phyloP scores from a whole-genome alignment of 2,329 filamentous ascomycete genomes.

The Coniella lustricola region DNA sequence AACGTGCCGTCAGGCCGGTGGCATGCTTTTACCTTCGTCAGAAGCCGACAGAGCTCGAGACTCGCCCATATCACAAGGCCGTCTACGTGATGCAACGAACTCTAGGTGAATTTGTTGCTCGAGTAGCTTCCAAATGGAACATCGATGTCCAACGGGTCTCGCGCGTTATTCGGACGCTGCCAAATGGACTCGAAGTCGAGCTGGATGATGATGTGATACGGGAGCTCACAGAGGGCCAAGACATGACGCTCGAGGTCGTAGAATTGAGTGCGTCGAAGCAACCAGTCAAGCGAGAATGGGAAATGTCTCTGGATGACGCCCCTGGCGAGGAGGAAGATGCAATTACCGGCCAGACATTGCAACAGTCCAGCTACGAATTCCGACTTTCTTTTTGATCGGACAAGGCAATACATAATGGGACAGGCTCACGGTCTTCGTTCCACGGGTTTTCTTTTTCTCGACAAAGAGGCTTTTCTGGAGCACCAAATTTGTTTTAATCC shows the following conservation, averaged over 20 bases:
- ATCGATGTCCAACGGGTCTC: constrained; percentile 67
- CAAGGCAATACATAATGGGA: not conserved
- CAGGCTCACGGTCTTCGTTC: no score
- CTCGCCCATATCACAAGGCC: constrained; percentile 67
- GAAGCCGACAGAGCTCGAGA: constrained; percentile 40
- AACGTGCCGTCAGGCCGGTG: constrained; percentile 62
- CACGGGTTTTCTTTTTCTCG: not conserved
- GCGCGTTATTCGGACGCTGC: constrained; percentile 64
- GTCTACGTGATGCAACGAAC: constrained; percentile 78
- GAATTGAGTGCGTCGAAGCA: constrained; percentile 29
- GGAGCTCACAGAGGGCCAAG: constrained; percentile 81
- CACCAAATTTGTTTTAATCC: constrained; percentile 8
- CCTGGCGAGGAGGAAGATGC: constrained; percentile 25
- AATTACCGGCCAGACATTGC: constrained; percentile 23
- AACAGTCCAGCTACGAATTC: constrained; percentile 34
- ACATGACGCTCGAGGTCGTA: constrained; percentile 70
- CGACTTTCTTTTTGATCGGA: constrained; percentile 38
- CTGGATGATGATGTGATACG: constrained; percentile 85
- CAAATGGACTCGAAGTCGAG: constrained; percentile 71
- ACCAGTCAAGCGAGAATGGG: constrained; percentile 51
- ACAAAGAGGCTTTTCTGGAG: not conserved
- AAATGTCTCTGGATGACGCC: constrained; percentile 49
- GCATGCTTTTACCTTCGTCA: constrained; percentile 80
- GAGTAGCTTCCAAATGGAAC: constrained; percentile 72
- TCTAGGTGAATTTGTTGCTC: constrained; percentile 63